Conservation (phyloP, 352 stramenopile species). For the Blastocystis sp. region DNA sequence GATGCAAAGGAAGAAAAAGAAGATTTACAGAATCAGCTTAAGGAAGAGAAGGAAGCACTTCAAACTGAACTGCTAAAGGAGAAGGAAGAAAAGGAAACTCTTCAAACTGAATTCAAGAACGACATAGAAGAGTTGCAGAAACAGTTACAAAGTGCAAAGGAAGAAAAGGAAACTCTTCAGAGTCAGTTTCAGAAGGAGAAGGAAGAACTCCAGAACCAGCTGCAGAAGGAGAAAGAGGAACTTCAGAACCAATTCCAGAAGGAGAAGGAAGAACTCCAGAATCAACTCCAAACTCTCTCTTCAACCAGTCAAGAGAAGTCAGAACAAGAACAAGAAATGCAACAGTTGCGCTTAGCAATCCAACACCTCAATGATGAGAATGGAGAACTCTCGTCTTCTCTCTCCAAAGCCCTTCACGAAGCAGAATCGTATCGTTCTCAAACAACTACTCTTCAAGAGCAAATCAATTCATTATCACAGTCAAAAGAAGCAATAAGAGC, state of each 20-base stretch:
- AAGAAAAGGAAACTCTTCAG: conserved; percentile 18
- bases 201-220: background rate
- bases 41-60: background rate
- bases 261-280: background rate
- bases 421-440: background rate
- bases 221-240: background rate
- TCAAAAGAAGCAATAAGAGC: background rate
- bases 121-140: background rate
- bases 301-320: background rate
- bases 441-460: background rate
- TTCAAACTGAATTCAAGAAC: background rate
- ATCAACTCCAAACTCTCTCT: background rate
- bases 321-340: background rate
- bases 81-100: conserved; percentile 4
- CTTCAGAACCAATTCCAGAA: background rate
- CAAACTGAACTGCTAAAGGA: background rate
- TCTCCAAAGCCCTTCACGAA: background rate
- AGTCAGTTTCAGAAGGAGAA: conserved; percentile 28
- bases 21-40: background rate
- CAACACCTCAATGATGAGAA: conserved; percentile 44
- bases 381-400: background rate
- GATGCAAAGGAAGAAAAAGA: conserved; percentile 3
- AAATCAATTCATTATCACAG: background rate
- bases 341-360: conserved; percentile 3
- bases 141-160: background rate